Conservation (phyloP, 2,329 filamentous ascomycete genomes). For the Parastagonospora nodorum region DNA sequence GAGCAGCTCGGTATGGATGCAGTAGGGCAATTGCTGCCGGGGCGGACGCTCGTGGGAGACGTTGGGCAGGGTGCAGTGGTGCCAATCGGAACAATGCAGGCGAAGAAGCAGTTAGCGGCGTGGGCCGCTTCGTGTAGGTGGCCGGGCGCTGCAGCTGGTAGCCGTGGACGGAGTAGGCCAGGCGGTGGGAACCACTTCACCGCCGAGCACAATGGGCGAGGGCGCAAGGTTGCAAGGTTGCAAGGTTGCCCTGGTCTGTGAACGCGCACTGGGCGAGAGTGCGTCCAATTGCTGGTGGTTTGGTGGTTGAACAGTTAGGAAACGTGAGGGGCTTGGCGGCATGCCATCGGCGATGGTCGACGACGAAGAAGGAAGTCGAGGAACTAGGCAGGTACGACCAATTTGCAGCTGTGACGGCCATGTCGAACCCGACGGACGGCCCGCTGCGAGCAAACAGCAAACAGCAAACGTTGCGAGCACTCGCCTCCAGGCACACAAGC, state of each 20-base stretch:
- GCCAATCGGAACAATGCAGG: slow-evolving; percentile 3
- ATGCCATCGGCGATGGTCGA: background rate
- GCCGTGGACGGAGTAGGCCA: too few relatives aligned
- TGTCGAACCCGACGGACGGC: background rate
- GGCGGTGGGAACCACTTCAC: too few relatives aligned
- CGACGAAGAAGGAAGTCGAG: background rate
- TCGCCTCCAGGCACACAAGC: too few relatives aligned
- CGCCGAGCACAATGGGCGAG: too few relatives aligned
- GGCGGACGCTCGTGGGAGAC: slow-evolving; percentile 6
- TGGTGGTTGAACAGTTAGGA: background rate
- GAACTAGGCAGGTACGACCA: background rate
- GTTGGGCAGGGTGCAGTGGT: background rate
- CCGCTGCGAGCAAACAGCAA: background rate
- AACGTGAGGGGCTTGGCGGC: background rate
- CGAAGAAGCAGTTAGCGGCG: background rate
- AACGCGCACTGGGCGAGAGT: background rate
- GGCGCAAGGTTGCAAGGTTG: too few relatives aligned
- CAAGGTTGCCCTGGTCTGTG: too few relatives aligned
- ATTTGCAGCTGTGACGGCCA: background rate
- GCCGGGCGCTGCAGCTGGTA: too few relatives aligned
- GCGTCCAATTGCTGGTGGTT: background rate
- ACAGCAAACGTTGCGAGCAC: too few relatives aligned
- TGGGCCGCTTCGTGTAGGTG: background rate
- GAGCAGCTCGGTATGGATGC: background rate
- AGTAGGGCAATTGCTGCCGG: slow-evolving; percentile 5